These are phyloP conservation scores for Mycena amicta DNA, from an alignment of 768 basidiomycete genomes.

Conservation along the genomic window DNA sequence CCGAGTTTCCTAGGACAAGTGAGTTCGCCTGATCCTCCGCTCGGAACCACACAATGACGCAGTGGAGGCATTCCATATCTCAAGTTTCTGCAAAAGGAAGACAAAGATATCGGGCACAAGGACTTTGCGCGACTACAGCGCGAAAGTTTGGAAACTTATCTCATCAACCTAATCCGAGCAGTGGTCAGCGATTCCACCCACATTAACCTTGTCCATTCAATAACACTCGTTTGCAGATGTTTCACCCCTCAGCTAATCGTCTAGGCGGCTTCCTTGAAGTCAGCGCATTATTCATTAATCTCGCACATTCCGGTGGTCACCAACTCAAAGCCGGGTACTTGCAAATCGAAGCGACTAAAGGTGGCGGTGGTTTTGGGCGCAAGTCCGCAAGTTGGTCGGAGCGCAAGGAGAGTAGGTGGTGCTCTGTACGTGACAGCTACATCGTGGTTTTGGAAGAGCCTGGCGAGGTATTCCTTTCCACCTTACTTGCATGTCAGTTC, in stretches of 20 bases:
- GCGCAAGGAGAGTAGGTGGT: constrained; percentile 80
- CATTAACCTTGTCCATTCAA: background rate
- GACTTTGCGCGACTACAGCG: constrained; percentile 85
- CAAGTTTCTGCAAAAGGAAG: constrained; percentile 77
- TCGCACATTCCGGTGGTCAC: constrained; percentile 78
- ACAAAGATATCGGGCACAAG: constrained; percentile 55
- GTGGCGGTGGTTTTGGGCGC: constrained; percentile 61
- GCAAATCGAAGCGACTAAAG: constrained; percentile 53
- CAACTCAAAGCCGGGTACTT: constrained; percentile 93
- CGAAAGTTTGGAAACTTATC: constrained; percentile 82
- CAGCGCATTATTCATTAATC: constrained; percentile 79
- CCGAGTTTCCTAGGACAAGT: constrained; percentile 91
- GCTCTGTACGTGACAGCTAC: constrained; percentile 89
- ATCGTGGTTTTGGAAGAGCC: constrained; percentile 85
- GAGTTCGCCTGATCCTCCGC: constrained; percentile 20
- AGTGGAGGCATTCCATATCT: constrained; percentile 81
- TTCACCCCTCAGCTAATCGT: constrained; percentile 89
- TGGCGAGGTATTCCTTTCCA: constrained; percentile 61
- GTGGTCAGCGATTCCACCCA: too few relatives aligned
- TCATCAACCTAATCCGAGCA: constrained; percentile 83
- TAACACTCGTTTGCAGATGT: constrained; percentile 68
- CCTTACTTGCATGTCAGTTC: background rate
- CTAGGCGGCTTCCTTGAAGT: constrained; percentile 90
- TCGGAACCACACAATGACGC: constrained; percentile 6
- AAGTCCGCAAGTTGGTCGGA: constrained; percentile 62